Base-by-base conservation (phyloP, 192 early-diverging fungal species). In the Coemansia sp. region DNA sequence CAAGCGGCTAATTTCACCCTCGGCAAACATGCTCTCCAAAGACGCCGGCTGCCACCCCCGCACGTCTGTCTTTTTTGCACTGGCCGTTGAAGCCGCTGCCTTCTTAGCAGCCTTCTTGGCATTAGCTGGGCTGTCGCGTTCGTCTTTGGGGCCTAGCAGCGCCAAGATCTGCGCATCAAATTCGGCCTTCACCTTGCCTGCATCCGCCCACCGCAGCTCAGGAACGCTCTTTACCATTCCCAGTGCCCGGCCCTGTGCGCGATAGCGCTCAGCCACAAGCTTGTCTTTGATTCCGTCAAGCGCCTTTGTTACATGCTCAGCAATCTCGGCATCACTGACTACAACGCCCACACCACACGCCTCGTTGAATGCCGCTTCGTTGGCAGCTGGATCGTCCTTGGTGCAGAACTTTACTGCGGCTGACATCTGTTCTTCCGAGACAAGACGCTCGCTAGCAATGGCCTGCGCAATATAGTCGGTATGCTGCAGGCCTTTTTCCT, bases 61-160 rank as follows among this genome's bases (percentile, higher is more conserved):
- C 8, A 65, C 9, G 40, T 65, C 70, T 0, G 65, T 16, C 9
- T 50, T 16, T 54, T 55, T 57, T 19, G 66, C 56, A 15, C 30
- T 54, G 12, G 72, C 38, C 9, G 60, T 39, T 38, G 41, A 62
- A 5, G 58, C 40, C 38, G 57, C 50, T 6, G 64, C 46, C 21
- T 54, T 54, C 23, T 53, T 53, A 14, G 63, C 56, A 2, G 58
- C 69, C 31, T 72, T 76, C 46, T 74, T 72, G 38, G 40, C 54
- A 7, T 55, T 65, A 35, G 70, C 65, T n/a, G 82, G 82, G 52
- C 85, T 81, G 71, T 98, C 96, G 40, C 95, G 86, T 66, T 97
- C 96, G 72, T 98, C 96, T 74, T 97, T 97, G 61, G 94, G 94
- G n/a, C 97, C 97, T 48, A 99, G 79, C n/a, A 88, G 60, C 14